Base-by-base conservation (phyloP, 108 stramenopile genomes). In the Bacterosira constricta region DNA sequence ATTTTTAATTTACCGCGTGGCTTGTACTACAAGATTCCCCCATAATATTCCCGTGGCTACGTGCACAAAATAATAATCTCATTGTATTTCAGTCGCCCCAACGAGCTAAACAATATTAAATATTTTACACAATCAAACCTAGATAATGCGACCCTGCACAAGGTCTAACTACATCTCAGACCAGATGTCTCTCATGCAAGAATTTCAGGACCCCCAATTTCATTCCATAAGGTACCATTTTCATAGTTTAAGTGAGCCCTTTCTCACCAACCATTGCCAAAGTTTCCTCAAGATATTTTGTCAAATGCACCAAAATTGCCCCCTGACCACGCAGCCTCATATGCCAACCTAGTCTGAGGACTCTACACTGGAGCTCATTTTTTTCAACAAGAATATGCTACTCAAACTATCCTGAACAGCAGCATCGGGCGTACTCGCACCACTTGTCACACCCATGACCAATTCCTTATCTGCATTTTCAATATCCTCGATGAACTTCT, bases 341-440 rank as follows among this genome's bases (percentile, higher is more conserved):
- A 9, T 23, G 9, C 7, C 46, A 49, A 49, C 26, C 47, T 25
- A 1, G 17, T 18, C 4, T 47, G 9, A 47, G 20, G 3, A 47
- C 26, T 25, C 21, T 2, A 26, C 47, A 56, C 55, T 56, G 51
- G 63, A 50, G 29, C 79, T 37, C 56, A 89, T 34, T 61, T 89
- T 74, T 61, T 92, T 96, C 63, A 96, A 77, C 85, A 96, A 78
- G 58, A 96, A 92, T 66, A 96, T 86, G 46, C 85, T 83, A 53
- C 91, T 87, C 68, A 96, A 80, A 44, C 90, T 81, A 52, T 94
- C 92, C 77, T 93, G 90, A 6, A 96, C 90, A 13, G 90, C 88
- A 20, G 86, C 87, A 68, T 96, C 96, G 8, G 96, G 93, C 11
- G 97, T 98, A 29, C 92, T 94, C n/a, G 97, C 97, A 4, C 97